Evolutionary conservation across 441 rosid genomes (phyloP).

Genomic region (Melastoma candidum): DNA sequence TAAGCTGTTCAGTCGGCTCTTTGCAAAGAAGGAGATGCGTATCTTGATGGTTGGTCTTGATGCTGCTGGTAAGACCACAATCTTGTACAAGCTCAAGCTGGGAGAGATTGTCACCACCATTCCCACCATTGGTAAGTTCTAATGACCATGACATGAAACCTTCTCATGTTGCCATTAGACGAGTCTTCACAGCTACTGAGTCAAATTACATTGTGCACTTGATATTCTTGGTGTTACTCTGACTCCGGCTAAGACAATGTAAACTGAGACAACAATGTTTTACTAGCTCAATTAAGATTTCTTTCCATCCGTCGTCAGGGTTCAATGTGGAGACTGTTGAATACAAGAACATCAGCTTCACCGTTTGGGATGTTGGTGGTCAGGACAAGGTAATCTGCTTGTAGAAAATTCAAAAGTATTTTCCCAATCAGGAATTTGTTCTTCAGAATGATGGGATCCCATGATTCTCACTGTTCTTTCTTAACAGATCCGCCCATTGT

Average conservation of each 20-base stretch:
- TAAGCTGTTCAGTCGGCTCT: slow-evolving; percentile 73
- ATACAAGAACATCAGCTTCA: slow-evolving; percentile 70
- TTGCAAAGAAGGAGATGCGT: slow-evolving; percentile 94
- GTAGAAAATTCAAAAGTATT: background rate
- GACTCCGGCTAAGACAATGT: no score
- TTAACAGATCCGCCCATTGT: slow-evolving; percentile 54
- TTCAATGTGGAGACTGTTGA: slow-evolving; percentile 71
- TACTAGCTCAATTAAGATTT: background rate
- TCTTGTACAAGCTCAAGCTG: slow-evolving; percentile 78
- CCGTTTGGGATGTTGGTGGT: slow-evolving; percentile 77
- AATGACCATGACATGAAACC: background rate
- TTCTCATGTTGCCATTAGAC: background rate
- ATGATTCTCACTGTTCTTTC: background rate
- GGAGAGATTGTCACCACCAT: slow-evolving; percentile 87
- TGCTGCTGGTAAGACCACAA: slow-evolving; percentile 93
- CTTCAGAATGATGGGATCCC: background rate
- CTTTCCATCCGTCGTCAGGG: slow-evolving; percentile 25
- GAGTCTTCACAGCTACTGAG: background rate
- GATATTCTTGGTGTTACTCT: no score
- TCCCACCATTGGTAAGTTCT: slow-evolving; percentile 69
- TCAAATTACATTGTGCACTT: background rate
- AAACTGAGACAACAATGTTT: no score
- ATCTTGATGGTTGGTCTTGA: slow-evolving; percentile 96
- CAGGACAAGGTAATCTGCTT: slow-evolving; percentile 49
- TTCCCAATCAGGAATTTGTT: background rate